phyloP scores from a whole-genome alignment of 2,329 filamentous ascomycete species.

The Aspergillus unguis region DNA sequence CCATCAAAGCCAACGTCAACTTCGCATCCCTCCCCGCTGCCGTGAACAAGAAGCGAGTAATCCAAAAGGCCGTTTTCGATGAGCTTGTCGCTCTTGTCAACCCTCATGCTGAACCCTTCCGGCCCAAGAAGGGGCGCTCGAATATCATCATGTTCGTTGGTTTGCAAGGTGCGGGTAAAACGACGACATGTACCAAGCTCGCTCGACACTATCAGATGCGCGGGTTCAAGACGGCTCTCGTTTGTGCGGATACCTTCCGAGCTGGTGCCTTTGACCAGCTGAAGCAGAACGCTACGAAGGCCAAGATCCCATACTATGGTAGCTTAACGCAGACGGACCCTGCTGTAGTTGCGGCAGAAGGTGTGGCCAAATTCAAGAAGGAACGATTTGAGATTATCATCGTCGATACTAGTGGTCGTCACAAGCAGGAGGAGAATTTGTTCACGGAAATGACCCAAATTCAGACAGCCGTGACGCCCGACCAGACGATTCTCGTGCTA shows the following conservation, averaged over 20 bases:
- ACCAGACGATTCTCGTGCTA: constrained; percentile 98
- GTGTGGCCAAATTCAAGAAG: constrained; percentile 98
- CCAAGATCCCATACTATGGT: constrained; percentile 98
- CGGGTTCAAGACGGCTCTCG: constrained; percentile 87
- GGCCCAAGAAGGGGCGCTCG: constrained; percentile 90
- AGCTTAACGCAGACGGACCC: constrained; percentile 95
- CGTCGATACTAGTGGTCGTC: constrained; percentile 92
- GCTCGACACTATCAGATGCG: constrained; percentile 91
- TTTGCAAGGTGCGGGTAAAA: constrained; percentile 95
- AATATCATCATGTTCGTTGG: constrained; percentile 99
- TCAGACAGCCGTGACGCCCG: constrained; percentile 80
- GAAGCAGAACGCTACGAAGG: constrained; percentile 98
- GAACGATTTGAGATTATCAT: constrained; percentile 98
- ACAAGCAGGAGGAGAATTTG: constrained; percentile 89
- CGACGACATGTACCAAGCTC: constrained; percentile 95
- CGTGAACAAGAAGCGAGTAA: constrained; percentile 97
- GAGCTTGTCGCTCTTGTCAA: constrained; percentile 94
- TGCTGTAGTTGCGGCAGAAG: constrained; percentile 86
- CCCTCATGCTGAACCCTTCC: constrained; percentile 91
- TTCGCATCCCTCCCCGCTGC: constrained; percentile 88
- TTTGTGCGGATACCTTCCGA: constrained; percentile 97
- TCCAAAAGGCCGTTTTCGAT: constrained; percentile 97
- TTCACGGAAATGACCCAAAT: constrained; percentile 99
- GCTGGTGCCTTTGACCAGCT: constrained; percentile 97
- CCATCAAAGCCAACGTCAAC: constrained; percentile 86